These are phyloP conservation scores for Prunus kanzakura DNA, from an alignment of 306 rosid species.

Conservation along the genomic window DNA sequence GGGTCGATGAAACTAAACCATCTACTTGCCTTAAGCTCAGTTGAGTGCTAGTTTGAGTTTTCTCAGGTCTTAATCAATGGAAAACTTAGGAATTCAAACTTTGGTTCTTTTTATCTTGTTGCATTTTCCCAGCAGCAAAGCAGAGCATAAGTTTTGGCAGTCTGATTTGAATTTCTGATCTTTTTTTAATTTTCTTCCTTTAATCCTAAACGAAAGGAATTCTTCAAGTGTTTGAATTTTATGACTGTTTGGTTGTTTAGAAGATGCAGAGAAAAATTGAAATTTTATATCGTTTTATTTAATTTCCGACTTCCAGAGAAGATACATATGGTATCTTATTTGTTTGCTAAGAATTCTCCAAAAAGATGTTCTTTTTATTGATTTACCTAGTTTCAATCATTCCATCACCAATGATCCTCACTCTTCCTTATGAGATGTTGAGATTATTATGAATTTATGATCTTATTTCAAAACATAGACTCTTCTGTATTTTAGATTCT, in stretches of 20 bases:
- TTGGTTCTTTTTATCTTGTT: conserved; percentile 24
- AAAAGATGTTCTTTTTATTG: not conserved
- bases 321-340: not conserved
- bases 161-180: conserved; percentile 35
- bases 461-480: not conserved
- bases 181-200: not conserved
- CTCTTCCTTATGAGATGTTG: not conserved
- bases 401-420: conserved; percentile 2
- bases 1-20: conserved; percentile 29
- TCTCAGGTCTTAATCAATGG: conserved; percentile 8
- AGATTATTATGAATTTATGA: not conserved
- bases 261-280: conserved; percentile 7
- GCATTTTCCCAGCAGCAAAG: conserved; percentile 41
- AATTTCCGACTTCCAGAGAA: not conserved
- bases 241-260: conserved; percentile 21
- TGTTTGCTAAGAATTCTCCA: not conserved
- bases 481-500: conserved; percentile 1
- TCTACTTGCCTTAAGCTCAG: conserved; percentile 44
- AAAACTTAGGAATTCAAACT: conserved; percentile 9
- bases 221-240: conserved; percentile 18
- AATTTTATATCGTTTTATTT: conserved; percentile 2
- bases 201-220: conserved; percentile 16
- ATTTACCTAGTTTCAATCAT: conserved; percentile 2
- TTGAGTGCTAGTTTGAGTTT: conserved; percentile 38
- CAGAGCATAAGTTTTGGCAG: conserved; percentile 36